Percentiles rank a stretch among this genome's conserved stretches.
Conservation (phyloP, 225 moss, liverwort and hornwort genomes). For the Rhytidiadelphus loreus region DNA sequence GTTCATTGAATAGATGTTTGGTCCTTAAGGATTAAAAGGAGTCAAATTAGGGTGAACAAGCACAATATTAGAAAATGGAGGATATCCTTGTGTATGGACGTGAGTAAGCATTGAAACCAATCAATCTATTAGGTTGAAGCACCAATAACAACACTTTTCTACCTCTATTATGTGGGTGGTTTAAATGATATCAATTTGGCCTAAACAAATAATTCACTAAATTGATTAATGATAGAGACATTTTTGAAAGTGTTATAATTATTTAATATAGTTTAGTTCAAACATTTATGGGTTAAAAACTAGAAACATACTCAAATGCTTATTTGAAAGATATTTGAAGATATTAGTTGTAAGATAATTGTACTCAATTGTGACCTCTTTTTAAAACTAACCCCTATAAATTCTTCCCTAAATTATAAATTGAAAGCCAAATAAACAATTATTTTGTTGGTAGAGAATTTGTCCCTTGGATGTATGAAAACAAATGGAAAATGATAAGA, state of each 20-base stretch:
- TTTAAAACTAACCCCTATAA: background rate
- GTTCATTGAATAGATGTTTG: accelerated
- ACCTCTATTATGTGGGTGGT: background rate
- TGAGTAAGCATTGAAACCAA: background rate
- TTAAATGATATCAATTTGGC: background rate
- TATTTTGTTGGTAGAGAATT: background rate
- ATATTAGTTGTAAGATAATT: accelerated
- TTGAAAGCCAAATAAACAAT: background rate
- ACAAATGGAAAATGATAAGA: background rate
- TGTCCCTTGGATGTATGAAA: background rate
- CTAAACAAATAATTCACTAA: background rate
- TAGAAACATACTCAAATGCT: background rate
- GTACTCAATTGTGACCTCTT: background rate
- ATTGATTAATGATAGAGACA: background rate
- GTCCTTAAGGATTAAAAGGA: background rate
- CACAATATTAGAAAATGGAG: background rate
- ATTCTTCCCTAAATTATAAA: background rate
- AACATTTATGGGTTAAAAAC: background rate
- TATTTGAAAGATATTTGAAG: background rate
- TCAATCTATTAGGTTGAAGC: background rate
- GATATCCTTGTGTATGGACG: background rate
- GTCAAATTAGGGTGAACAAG: background rate
- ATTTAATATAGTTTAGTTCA: background rate
- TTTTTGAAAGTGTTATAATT: background rate
- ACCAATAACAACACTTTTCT: background rate